Conservation (phyloP, 495 filamentous ascomycete genomes). For the Trichocladium uniseriatum region DNA sequence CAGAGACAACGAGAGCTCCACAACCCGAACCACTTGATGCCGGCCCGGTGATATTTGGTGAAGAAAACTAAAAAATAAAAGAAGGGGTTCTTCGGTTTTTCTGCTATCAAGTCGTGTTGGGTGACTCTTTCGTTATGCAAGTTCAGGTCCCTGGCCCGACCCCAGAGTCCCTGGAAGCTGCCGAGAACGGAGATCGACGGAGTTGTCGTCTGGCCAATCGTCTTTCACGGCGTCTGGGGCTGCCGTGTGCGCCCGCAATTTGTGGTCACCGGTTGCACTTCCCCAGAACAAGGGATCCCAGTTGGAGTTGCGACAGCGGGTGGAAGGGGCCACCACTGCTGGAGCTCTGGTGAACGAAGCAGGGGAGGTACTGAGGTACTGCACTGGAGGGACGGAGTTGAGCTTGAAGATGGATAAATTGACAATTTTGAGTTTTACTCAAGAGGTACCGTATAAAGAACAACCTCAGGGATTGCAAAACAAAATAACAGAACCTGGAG, state of each 20-base stretch:
- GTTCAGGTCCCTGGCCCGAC: not conserved
- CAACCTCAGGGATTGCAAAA: too few relatives aligned
- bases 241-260: constrained; percentile 6
- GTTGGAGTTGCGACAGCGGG: not conserved
- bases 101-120: constrained; percentile 6
- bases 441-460: too few relatives aligned
- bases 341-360: not conserved
- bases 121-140: constrained; percentile 18
- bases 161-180: constrained; percentile 11
- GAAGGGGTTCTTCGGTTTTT: not conserved
- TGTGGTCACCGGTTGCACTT: constrained; percentile 4
- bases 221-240: constrained; percentile 25
- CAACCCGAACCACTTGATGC: not conserved
- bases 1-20: not conserved
- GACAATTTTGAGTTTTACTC: too few relatives aligned
- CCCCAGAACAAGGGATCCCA: not conserved
- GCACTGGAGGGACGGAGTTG: too few relatives aligned
- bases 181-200: constrained; percentile 32
- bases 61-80: too few relatives aligned
- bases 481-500: too few relatives aligned
- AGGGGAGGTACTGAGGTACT: too few relatives aligned
- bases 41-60: too few relatives aligned
- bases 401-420: too few relatives aligned
- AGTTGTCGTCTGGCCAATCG: constrained; percentile 20
- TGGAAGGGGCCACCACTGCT: not conserved